Conservation (phyloP, 2,329 filamentous ascomycete species). For the Ceratocystis cubensis region DNA sequence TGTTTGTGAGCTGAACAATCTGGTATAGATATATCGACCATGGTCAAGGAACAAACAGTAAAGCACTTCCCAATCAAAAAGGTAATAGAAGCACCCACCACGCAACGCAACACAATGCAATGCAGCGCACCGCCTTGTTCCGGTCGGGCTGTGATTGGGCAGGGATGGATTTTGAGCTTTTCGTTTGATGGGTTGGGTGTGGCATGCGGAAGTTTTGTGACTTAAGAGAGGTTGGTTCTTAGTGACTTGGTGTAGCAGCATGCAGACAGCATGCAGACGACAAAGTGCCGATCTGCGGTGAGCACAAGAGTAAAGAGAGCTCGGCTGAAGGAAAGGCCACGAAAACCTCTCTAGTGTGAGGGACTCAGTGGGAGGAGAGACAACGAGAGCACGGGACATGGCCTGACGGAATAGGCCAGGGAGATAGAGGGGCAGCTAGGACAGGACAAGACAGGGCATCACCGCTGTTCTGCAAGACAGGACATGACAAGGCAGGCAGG, state of each 20-base stretch:
- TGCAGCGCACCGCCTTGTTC: neutral
- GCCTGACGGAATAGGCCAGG: too few relatives aligned
- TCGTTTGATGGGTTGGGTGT: neutral
- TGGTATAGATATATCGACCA: neutral
- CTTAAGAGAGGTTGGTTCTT: neutral
- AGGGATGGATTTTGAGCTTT: neutral
- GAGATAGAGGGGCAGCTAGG: neutral
- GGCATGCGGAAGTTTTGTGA: neutral
- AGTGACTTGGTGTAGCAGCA: neutral
- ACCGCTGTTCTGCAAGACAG: slow-evolving; percentile 4
- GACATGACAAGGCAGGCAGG: neutral
- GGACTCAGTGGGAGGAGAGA: neutral
- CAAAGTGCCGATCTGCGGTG: neutral
- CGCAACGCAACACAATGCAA: too few relatives aligned
- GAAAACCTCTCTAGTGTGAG: neutral
- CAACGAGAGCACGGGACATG: neutral
- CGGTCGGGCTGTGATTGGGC: neutral
- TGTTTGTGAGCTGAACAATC: too few relatives aligned
- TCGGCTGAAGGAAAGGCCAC: neutral
- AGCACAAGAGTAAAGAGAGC: neutral
- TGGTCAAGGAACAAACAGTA: neutral
- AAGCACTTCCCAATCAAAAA: neutral
- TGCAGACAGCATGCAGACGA: neutral
- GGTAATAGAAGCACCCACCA: neutral
- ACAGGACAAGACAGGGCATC: neutral